These are phyloP conservation scores for Craterostigma plantagineum DNA, from an alignment of 257 asterid genomes.

Conservation along the genomic window DNA sequence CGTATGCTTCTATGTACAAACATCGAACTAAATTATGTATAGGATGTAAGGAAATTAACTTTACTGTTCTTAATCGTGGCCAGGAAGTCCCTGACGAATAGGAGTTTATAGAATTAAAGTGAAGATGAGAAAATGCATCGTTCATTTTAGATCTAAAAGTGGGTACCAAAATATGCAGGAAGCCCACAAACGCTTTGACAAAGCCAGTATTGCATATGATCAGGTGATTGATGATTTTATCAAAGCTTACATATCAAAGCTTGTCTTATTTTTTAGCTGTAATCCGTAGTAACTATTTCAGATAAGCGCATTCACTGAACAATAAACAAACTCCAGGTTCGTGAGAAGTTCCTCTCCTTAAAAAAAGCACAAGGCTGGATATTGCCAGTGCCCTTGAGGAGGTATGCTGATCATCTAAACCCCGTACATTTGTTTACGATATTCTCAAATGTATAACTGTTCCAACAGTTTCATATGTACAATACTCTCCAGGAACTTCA, in stretches of 20 bases:
- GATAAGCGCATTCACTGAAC: constrained; percentile 2
- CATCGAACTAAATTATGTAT: too few relatives aligned
- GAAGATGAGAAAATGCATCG: too few relatives aligned
- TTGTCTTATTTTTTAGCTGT: background rate
- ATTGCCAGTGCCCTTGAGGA: constrained; percentile 67
- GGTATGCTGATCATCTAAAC: constrained; percentile 31
- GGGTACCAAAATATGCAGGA: constrained; percentile 61
- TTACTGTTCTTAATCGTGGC: too few relatives aligned
- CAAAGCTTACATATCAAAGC: background rate
- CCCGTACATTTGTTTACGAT: constrained; percentile 7
- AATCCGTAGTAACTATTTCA: too few relatives aligned
- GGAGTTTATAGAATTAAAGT: too few relatives aligned
- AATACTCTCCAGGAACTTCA: constrained; percentile 98
- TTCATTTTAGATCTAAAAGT: too few relatives aligned
- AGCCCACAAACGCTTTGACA: constrained; percentile 94
- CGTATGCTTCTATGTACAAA: too few relatives aligned
- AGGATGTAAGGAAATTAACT: too few relatives aligned
- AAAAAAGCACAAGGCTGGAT: constrained; percentile 76
- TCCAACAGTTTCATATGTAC: constrained; percentile 44
- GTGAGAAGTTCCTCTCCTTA: constrained; percentile 76
- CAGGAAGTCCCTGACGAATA: too few relatives aligned
- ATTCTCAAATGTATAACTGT: constrained; percentile 14
- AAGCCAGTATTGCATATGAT: constrained; percentile 71
- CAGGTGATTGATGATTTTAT: constrained; percentile 37
- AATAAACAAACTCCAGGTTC: constrained; percentile 50